Evolutionary conservation across 805 yeast genomes (phyloP).

Genomic region (Candida loeiensis): DNA sequence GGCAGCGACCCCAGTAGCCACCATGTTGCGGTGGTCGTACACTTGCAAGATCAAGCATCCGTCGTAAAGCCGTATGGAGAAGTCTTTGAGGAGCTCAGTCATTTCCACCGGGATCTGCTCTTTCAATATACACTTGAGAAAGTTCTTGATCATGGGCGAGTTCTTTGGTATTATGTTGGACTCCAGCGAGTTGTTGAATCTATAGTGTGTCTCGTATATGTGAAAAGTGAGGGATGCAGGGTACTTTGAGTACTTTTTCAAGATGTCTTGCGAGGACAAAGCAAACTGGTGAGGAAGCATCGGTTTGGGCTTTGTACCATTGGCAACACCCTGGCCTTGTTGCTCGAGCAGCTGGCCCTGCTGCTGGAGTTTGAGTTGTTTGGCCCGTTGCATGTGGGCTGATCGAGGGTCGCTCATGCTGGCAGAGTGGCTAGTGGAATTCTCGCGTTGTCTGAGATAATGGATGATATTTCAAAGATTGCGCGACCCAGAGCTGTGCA

Average conservation of each 20-base stretch:
- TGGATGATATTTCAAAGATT: no score
- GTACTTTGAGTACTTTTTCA: slow-evolving; percentile 70
- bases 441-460: no score
- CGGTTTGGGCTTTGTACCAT: slow-evolving; percentile 14
- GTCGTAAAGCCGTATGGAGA: slow-evolving; percentile 79
- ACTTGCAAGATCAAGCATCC: slow-evolving; percentile 85
- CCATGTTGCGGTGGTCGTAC: slow-evolving; percentile 72
- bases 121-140: slow-evolving; percentile 70
- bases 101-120: slow-evolving; percentile 88
- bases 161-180: slow-evolving; percentile 73
- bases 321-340: slow-evolving; percentile 13
- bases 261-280: slow-evolving; percentile 66
- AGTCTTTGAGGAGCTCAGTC: slow-evolving; percentile 84
- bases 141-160: slow-evolving; percentile 74
- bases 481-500: background rate
- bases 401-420: slow-evolving; percentile 8
- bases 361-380: slow-evolving; percentile 10
- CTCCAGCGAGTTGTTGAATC: slow-evolving; percentile 85
- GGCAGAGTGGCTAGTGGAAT: no score
- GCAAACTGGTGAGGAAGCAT: slow-evolving; percentile 47
- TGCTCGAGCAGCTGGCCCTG: slow-evolving; percentile 15
- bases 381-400: slow-evolving; percentile 13
- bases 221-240: slow-evolving; percentile 87
- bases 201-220: slow-evolving; percentile 84
- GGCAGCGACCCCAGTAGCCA: slow-evolving; percentile 9